Evolutionary conservation across 163 green algal species (phyloP).

Genomic region (Chlorella variabilis): DNA sequence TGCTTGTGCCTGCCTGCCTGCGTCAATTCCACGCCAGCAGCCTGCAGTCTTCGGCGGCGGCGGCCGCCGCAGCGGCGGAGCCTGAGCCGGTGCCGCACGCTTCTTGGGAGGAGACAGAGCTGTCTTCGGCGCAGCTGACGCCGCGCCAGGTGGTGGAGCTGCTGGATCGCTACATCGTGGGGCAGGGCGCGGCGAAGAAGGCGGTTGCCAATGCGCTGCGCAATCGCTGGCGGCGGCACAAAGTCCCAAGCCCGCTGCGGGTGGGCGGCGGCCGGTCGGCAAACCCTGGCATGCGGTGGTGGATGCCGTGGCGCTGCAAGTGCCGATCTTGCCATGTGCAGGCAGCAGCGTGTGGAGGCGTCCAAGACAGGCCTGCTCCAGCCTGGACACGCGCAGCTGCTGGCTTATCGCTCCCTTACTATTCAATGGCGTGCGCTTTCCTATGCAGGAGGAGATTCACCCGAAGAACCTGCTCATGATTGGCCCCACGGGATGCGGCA

Average conservation of each 20-base stretch:
- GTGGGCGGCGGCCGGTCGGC: not conserved
- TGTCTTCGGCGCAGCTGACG: conserved; percentile 21
- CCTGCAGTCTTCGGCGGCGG: not conserved
- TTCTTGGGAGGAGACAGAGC: conserved; percentile 11
- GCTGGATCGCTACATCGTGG: conserved; percentile 93
- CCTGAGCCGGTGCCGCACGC: conserved; percentile 29
- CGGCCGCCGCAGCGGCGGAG: conserved; percentile 11
- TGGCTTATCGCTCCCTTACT: no score
- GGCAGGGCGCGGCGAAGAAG: conserved; percentile 88
- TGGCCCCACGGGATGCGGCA: conserved; percentile 94
- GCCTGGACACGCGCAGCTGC: no score
- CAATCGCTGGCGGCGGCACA: conserved; percentile 93
- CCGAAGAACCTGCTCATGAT: conserved; percentile 99
- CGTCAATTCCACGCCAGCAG: conserved; percentile 4
- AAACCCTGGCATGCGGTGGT: not conserved
- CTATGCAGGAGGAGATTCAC: conserved; percentile 85
- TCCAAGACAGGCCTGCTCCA: no score
- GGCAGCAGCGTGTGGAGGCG: no score
- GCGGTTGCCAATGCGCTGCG: conserved; percentile 95
- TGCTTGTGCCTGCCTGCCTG: conserved; percentile 3
- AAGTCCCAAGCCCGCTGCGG: conserved; percentile 67
- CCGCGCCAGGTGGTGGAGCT: conserved; percentile 79
- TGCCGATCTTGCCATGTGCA: no score
- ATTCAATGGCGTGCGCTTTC: no score
- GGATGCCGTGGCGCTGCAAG: no score